These are phyloP conservation scores for Nematocida sp. DNA, from an alignment of 371 early-diverging fungal genomes.

Conservation along the genomic window DNA sequence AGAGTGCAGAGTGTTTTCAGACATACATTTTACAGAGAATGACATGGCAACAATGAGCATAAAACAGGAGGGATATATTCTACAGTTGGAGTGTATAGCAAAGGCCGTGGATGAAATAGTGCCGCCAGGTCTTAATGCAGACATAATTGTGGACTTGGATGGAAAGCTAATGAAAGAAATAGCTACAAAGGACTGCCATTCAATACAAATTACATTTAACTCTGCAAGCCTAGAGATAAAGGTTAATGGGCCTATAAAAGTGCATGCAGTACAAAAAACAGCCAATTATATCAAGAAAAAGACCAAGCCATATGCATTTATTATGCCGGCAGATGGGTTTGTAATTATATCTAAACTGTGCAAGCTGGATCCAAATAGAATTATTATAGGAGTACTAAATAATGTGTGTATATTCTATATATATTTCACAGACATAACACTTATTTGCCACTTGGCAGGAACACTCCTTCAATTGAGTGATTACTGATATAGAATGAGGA, in stretches of 20 bases:
- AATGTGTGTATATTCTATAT: conserved; percentile 22
- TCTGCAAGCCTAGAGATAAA: conserved; percentile 1
- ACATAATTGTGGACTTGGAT: conserved; percentile 27
- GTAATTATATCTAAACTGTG: conserved; percentile 3
- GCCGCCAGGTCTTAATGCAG: not conserved
- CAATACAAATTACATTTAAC: conserved; percentile 18
- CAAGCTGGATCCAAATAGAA: conserved; percentile 19
- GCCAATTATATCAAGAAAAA: conserved; percentile 33
- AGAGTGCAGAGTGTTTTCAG: conserved; percentile 38
- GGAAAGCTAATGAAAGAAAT: not conserved
- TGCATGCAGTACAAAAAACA: conserved; percentile 21
- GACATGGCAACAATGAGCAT: not conserved
- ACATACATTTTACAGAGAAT: conserved; percentile 18
- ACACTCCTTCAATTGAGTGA: conserved; percentile 15
- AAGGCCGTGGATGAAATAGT: not conserved
- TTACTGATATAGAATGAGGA: not conserved
- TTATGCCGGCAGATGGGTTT: conserved; percentile 33
- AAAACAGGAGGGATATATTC: conserved; percentile 27
- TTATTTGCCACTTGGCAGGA: conserved; percentile 30
- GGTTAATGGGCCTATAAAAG: conserved; percentile 25
- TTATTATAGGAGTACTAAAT: conserved; percentile 38
- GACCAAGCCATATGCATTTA: conserved; percentile 10
- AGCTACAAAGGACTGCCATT: not conserved
- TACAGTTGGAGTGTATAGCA: conserved; percentile 23
- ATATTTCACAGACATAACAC: conserved; percentile 51